Percentiles rank a stretch among this genome's conserved stretches.
These are phyloP conservation scores for Furcasterigmium furcatum DNA, from an alignment of 2,329 filamentous ascomycete genomes.

Conservation along the genomic window DNA sequence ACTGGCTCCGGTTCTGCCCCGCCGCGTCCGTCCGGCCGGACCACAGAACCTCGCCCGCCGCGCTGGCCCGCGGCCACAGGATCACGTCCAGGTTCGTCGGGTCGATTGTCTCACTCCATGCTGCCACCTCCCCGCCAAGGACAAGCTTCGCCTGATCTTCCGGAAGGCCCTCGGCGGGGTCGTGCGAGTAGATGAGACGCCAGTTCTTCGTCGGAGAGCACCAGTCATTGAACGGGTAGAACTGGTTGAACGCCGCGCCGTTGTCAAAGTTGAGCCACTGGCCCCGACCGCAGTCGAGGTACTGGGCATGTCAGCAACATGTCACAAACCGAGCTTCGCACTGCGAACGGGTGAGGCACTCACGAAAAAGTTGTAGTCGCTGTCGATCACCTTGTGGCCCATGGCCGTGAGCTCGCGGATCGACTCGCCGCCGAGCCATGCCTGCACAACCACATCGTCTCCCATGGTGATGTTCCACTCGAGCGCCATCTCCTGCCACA, in stretches of 20 bases:
- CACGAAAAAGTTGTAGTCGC: constrained; percentile 76
- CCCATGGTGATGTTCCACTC: constrained; percentile 75
- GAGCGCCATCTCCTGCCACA: constrained; percentile 85
- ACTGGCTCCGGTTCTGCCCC: constrained; percentile 68
- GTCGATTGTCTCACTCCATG: constrained; percentile 82
- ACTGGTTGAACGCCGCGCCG: constrained; percentile 44
- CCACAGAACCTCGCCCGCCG: constrained; percentile 79
- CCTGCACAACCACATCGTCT: constrained; percentile 71
- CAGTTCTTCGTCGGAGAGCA: constrained; percentile 79
- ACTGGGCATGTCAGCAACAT: constrained; percentile 41
- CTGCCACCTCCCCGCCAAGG: constrained; percentile 75
- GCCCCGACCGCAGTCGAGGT: constrained; percentile 80
- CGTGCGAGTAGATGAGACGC: constrained; percentile 76
- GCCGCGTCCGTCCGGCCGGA: constrained; percentile 63
- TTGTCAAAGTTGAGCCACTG: constrained; percentile 73
- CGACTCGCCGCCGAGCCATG: constrained; percentile 66
- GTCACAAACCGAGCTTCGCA: background rate
- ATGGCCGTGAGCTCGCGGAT: constrained; percentile 56
- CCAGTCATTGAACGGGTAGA: constrained; percentile 77
- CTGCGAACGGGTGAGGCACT: constrained; percentile 21
- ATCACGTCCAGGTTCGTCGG: constrained; percentile 69
- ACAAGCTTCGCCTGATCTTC: constrained; percentile 62
- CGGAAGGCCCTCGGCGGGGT: constrained; percentile 65
- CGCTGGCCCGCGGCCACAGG: constrained; percentile 74
- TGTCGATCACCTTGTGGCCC: constrained; percentile 71